Percentiles rank a stretch among this genome's conserved stretches.
phyloP scores from a whole-genome alignment of 306 rosid species.

The Cicer chorassanicum region DNA sequence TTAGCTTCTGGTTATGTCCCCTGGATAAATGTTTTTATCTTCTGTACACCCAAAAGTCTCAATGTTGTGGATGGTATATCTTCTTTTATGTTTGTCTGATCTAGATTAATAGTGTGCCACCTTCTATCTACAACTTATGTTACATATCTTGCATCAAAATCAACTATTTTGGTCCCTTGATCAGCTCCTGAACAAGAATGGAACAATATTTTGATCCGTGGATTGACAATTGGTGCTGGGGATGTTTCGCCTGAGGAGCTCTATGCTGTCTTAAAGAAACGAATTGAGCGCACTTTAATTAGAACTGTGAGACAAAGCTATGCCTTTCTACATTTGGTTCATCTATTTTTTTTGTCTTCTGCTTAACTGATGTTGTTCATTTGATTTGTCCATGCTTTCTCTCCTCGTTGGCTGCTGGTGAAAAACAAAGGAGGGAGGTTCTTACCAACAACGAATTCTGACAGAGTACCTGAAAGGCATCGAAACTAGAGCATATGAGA shows the following conservation, averaged over 20 bases:
- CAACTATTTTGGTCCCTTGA: slow-evolving; percentile 43
- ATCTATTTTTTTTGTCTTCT: slow-evolving; percentile 22
- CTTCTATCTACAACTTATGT: slow-evolving; percentile 9
- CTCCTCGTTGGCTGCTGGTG: slow-evolving; percentile 3
- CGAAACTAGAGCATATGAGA: slow-evolving; percentile 71
- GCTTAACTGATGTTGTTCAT: slow-evolving; percentile 29
- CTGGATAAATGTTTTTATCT: slow-evolving; percentile 24
- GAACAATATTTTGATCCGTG: slow-evolving; percentile 75
- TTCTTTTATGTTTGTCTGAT: slow-evolving; percentile 20
- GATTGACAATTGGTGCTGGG: slow-evolving; percentile 78
- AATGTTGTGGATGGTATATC: background rate
- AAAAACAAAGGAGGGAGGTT: slow-evolving; percentile 82
- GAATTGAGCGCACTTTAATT: slow-evolving; percentile 83
- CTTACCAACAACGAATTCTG: slow-evolving; percentile 86
- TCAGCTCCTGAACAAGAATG: slow-evolving; percentile 93
- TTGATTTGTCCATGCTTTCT: slow-evolving; percentile 37
- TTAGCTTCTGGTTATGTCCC: background rate
- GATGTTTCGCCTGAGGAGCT: slow-evolving; percentile 73
- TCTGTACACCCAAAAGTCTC: slow-evolving; percentile 11
- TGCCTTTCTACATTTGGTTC: background rate
- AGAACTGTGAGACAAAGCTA: slow-evolving; percentile 72
- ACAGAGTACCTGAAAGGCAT: slow-evolving; percentile 84
- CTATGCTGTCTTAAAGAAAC: slow-evolving; percentile 72
- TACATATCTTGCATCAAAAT: slow-evolving; percentile 21
- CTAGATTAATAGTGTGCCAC: slow-evolving; percentile 14